Conservation (phyloP, 306 rosid genomes). For the Cicer judaicum region DNA sequence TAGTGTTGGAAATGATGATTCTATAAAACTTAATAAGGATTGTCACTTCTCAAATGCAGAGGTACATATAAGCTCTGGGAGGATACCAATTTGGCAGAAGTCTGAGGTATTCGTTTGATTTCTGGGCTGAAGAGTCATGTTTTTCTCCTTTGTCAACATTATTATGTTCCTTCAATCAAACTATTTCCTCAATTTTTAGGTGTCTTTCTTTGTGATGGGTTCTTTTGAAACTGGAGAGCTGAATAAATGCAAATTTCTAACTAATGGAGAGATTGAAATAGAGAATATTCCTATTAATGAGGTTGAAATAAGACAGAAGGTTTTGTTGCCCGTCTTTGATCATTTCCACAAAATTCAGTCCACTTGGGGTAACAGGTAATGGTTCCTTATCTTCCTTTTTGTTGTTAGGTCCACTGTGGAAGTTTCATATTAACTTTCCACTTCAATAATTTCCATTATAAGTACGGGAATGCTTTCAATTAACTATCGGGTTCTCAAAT, state of each 20-base stretch:
- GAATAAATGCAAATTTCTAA: conserved; percentile 44
- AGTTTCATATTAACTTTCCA: conserved; percentile 9
- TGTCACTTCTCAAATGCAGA: conserved; percentile 88
- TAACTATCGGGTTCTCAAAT: conserved; percentile 28
- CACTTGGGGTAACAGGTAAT: conserved; percentile 80
- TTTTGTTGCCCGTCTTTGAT: conserved; percentile 80
- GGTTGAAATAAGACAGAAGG: conserved; percentile 80
- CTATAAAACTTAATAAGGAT: conserved; percentile 51
- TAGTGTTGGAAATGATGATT: conserved; percentile 54
- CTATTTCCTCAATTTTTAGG: conserved; percentile 52
- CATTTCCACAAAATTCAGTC: conserved; percentile 72
- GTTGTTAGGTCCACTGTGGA: conserved; percentile 13
- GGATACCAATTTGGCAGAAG: conserved; percentile 91
- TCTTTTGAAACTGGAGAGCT: conserved; percentile 55
- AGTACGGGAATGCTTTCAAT: conserved; percentile 30
- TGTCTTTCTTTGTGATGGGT: conserved; percentile 71
- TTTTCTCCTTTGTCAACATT: conserved; percentile 37
- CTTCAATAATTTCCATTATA: conserved; percentile 21
- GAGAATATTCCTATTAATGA: conserved; percentile 71
- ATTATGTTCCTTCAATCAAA: conserved; percentile 42
- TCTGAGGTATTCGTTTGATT: conserved; percentile 67
- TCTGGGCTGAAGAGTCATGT: conserved; percentile 31
- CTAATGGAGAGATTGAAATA: conserved; percentile 80
- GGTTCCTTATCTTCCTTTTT: conserved; percentile 24
- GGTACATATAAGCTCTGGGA: conserved; percentile 79